Base-by-base conservation (phyloP, 805 yeast species). In the Cyberlindnera mrakii region DNA sequence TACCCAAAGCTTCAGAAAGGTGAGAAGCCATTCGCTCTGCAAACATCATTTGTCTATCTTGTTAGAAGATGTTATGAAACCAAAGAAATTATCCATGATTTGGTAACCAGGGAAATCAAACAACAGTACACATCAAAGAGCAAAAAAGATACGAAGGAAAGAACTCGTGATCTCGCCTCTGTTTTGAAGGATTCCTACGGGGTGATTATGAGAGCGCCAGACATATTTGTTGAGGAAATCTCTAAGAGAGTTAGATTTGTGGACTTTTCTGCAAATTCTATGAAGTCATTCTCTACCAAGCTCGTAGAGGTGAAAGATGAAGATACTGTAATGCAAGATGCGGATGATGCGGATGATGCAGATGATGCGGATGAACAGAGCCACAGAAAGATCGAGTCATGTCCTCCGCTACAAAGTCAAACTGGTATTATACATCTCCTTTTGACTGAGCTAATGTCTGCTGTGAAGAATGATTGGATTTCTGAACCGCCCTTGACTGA, bases 41-140 rank as follows among this genome's bases (percentile, higher is more conserved):
- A 78, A 46, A 64, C 71, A 6, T 59, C 77, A 1, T 66, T 80
- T 17, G 67, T 78, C 1, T 65, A 77, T 11, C 64, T 88, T 30
- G 59, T 82, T 1, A 74, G 96, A 57, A 69, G 84, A 35, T 80
- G 89, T 44, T 78, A 82, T 58, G 97, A 89, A 59, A 74, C 78
- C 3, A 58, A 65, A 0, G 71, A 68, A 0, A 63, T 75, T 11
- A 64, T 87, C 5, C 65, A 68, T 25, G 64, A 65, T 9, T 63
- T 74, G 32, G 75, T 86, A 53, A 52, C 63, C 0, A 65, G 71
- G 18, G 88, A 82, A 43, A 57, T 85, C 10, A 58, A 70, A 4
- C 66, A 63, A 20, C 63, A 70, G 27, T 70, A 80, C 37, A 59
- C 59, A 1, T 55, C 64, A 1, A 62, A 58, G 37, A 58, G 52